phyloP scores from a whole-genome alignment of 495 filamentous ascomycete genomes.

The Astrocystis sublimbata region DNA sequence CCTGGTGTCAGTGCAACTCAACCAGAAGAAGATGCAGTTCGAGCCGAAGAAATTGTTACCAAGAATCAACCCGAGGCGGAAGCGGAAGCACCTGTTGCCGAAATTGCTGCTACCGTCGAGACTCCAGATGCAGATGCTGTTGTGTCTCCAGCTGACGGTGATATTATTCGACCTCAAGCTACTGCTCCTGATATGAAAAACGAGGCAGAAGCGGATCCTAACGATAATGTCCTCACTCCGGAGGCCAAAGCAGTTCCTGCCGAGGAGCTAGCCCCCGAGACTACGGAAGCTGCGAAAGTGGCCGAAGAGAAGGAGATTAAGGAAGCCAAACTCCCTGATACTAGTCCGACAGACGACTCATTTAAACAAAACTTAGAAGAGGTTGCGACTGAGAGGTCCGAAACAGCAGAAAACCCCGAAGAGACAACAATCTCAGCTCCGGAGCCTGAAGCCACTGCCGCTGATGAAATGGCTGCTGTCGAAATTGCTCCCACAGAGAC shows the following conservation, averaged over 20 bases:
- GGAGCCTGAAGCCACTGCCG: conserved; percentile 2
- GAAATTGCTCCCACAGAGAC: conserved; percentile 1
- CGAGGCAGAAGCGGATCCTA: not conserved
- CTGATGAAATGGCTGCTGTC: conserved; percentile 3
- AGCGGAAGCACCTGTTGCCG: no score
- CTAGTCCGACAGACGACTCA: not conserved
- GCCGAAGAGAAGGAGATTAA: not conserved
- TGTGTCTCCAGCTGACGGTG: not conserved
- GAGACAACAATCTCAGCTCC: not conserved
- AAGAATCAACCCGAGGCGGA: not conserved
- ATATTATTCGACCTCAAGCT: not conserved
- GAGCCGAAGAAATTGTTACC: not conserved
- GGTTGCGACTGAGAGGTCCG: not conserved
- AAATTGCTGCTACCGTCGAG: no score
- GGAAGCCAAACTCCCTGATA: not conserved
- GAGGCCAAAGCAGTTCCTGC: conserved; percentile 6
- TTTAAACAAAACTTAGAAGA: not conserved
- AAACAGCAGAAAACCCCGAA: not conserved
- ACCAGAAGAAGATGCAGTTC: not conserved
- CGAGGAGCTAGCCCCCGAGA: not conserved
- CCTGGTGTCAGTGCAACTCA: not conserved
- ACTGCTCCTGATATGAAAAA: not conserved
- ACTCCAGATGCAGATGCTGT: not conserved
- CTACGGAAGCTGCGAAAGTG: not conserved
- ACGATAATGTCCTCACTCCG: not conserved